Evolutionary conservation across 164 flowering plant genomes (phyloP), one percentile per base, ranked within the genome.

Genomic region (Magnolia sinica): DNA sequence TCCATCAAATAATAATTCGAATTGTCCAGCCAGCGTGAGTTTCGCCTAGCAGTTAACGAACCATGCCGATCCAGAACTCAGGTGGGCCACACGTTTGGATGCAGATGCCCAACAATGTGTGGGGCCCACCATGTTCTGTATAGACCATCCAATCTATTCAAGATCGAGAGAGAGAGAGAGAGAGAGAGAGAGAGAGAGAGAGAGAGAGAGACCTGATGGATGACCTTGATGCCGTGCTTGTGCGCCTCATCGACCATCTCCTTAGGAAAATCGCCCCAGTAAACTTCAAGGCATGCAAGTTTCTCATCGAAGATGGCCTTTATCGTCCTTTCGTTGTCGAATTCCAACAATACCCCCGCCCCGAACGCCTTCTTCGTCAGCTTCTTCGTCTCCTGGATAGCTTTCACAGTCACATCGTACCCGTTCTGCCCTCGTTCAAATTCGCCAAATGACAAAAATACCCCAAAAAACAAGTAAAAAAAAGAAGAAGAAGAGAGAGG

Each of bases 191-290:
- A 37, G 45, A 37, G 45, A 37, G 45, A 37, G 45, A 37, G 45
- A 37, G 45, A 55, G 61, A 55, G 61, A 55, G 18, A 20, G 3
- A 27, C 83, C 80, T 83, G 85, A 50, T 83, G 83, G 45, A 83
- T 72, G 27, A 78, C 78, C 64, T 83, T 83, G 76, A 80, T 65
- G 18, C 85, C 85, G 45, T 75, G 81, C 61, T 83, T 80, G 74
- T 83, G 85, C 10, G 83, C 85, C 51, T 83, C 81, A 71, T 83
- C 85, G n/a, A 82, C 85, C 85, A 80, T 80, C 50, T 80, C 85
- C 73, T 80, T 80, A 23, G 79, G 78, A 71, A 74, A 83, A 45
- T 83, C 80, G 20, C 85, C 85, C 83, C 83, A 83, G 50, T 75
- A 83, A 45, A 82, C 84, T 73, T 79, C 72, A 78, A 82, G 58